Conservation (phyloP, 139 green algal species). For the Chlorella sp. region DNA sequence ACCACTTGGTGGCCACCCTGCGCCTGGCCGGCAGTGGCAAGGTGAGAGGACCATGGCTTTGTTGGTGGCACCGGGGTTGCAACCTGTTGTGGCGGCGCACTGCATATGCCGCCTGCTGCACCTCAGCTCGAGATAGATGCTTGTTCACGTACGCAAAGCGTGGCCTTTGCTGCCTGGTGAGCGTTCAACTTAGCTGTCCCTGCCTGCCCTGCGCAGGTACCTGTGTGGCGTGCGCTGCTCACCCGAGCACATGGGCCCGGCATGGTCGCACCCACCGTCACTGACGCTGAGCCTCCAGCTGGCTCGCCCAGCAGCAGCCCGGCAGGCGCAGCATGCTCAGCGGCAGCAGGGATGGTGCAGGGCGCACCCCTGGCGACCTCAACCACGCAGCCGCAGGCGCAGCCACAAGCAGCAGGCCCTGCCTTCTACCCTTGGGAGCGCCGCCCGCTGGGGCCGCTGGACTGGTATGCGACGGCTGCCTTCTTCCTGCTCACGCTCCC, state of each 20-base stretch:
- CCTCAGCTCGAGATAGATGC: no score
- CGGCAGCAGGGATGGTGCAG: no score
- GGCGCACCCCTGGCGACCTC: no score
- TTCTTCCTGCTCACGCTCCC: constrained; percentile 1
- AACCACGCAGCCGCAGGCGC: background rate
- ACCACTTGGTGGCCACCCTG: constrained; percentile 27
- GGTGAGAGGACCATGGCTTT: no score
- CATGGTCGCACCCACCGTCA: constrained; percentile 27
- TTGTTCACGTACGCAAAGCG: no score
- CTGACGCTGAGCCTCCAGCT: constrained; percentile 8
- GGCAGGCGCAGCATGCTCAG: background rate
- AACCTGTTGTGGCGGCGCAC: no score
- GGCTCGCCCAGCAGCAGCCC: background rate
- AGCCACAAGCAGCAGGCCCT: background rate
- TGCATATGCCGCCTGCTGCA: no score
- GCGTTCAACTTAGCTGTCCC: no score
- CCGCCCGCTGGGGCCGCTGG: constrained; percentile 14
- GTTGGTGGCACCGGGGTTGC: no score
- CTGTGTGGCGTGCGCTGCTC: background rate
- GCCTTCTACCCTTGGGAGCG: constrained; percentile 11
- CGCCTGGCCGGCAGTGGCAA: constrained; percentile 6
- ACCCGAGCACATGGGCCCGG: constrained; percentile 12
- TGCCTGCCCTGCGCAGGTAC: background rate
- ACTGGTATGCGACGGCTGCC: constrained; percentile 9
- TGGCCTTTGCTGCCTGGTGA: no score